phyloP scores from a whole-genome alignment of 2,329 filamentous ascomycete genomes.

The Tolypocladium sp. region DNA sequence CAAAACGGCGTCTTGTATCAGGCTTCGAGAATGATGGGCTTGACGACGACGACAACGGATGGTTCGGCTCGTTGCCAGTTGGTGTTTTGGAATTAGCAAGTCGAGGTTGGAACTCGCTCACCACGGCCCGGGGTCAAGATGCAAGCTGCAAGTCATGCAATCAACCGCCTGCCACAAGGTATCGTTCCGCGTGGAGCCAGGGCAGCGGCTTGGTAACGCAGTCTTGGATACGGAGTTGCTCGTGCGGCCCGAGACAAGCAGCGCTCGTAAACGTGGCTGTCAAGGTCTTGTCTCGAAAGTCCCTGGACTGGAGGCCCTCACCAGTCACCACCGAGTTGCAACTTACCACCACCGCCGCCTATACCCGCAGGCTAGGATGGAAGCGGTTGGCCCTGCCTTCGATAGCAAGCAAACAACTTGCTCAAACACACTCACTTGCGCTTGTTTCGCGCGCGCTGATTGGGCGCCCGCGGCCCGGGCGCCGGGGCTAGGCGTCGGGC shows the following conservation, averaged over 20 bases:
- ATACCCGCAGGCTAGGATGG: background rate
- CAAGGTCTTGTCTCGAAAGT: background rate
- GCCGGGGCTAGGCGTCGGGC: background rate
- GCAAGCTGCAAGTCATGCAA: background rate
- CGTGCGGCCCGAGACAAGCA: background rate
- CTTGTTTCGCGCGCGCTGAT: conserved; percentile 3
- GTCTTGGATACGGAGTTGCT: background rate
- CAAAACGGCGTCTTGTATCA: background rate
- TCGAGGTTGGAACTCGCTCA: background rate
- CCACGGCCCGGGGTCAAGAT: background rate
- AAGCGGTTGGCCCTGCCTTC: background rate
- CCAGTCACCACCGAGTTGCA: no score
- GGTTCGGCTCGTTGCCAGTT: background rate
- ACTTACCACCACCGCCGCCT: no score
- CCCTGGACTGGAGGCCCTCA: background rate
- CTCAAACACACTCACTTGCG: conserved; percentile 25
- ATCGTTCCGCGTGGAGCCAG: background rate
- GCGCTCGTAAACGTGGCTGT: background rate
- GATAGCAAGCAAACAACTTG: conserved; percentile 18
- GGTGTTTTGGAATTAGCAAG: background rate
- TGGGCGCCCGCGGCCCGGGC: conserved; percentile 1
- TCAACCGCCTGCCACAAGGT: background rate
- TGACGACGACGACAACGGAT: background rate
- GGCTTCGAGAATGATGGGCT: background rate
- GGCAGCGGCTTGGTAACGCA: no score